Evolutionary conservation across 169 alveolate genomes (phyloP), one percentile per base, ranked within the genome.

Genomic region (Cryptosporidium muris): DNA sequence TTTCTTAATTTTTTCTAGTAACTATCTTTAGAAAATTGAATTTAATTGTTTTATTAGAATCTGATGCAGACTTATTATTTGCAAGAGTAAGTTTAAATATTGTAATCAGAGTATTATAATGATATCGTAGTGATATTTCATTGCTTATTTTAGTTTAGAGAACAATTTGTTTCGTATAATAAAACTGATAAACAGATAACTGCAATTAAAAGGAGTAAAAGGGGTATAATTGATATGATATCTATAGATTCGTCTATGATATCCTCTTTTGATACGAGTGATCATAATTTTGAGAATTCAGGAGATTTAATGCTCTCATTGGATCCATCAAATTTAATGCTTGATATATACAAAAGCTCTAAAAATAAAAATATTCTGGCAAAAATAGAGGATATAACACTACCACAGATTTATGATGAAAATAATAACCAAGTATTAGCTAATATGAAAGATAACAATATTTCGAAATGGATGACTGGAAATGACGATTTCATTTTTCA

Each of bases 401-500:
- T 66, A 25, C 81, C 81, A 34, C 65, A 66, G 12, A 3, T 49
- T 65, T 47, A n/a, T 9, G 2, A 37, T 0, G 38, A 66, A 11
- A 6, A 11, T 12, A 40, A 2, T 1, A 66, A 45, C 11, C 3
- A 12, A 51, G 64, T 38, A 43, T 47, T 37, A 1, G 11, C 45
- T 34, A 37, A 36, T 14, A 14, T 12, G 4, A 43, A 65, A n/a
- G 63, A 48, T 11, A 37, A 51, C 6, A 51, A 49, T 25, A 38
- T 48, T 6, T 36, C 11, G 51, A 14, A 16, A 2, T 66, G 81
- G 81, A 38, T 65, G 9, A 42, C 64, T n/a, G 54, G 51, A 51
- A 66, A 66, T 54, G 81, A 66, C 16, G 81, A 66, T 7, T 66
- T 66, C 36, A 66, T 66, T 47, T 51, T 52, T 53, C 51, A 66